A percentile compares a stretch with the other conserved stretches of the same genome.
These are phyloP conservation scores for Oryza rufipogon DNA, from an alignment of 176 grass and related monocot species.

Conservation along the genomic window DNA sequence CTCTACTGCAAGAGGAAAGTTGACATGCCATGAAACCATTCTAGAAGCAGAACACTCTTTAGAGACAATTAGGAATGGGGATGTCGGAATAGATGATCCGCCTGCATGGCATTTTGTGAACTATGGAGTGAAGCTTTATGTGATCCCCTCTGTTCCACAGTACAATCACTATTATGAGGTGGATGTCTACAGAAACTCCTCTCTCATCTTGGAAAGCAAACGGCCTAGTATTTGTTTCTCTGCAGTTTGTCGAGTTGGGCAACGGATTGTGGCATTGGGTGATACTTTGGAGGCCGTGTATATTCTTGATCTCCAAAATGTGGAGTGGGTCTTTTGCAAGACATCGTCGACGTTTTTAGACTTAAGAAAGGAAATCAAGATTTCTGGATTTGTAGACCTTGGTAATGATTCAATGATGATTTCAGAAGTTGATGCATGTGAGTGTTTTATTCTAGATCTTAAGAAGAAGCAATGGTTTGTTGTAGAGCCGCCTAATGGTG, in stretches of 20 bases:
- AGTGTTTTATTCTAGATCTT: constrained; percentile 9
- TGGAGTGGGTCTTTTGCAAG: background rate
- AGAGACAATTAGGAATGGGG: constrained; percentile 7
- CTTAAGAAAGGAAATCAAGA: background rate
- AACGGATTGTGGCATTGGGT: background rate
- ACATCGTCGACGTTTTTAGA: background rate
- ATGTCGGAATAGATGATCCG: background rate
- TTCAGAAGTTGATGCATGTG: background rate
- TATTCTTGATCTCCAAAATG: background rate
- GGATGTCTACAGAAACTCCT: background rate
- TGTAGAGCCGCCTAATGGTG: background rate
- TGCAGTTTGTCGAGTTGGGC: background rate
- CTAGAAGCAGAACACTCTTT: background rate
- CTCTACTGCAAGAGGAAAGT: constrained; percentile 2
- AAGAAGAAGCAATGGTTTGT: background rate
- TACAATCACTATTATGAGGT: constrained; percentile 1
- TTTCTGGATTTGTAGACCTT: constrained; percentile 32
- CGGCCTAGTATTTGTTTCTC: background rate
- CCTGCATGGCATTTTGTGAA: constrained; percentile 27
- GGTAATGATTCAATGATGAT: background rate
- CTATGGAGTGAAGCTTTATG: background rate
- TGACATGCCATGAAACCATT: background rate
- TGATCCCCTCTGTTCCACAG: constrained; percentile 4
- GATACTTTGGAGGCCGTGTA: constrained; percentile 4
- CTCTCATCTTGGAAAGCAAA: background rate